Percentiles rank a stretch among this genome's conserved stretches.
Evolutionary conservation across 1,284 basidiomycete genomes (phyloP).

Genomic region (Rhodotorula sp.): DNA sequence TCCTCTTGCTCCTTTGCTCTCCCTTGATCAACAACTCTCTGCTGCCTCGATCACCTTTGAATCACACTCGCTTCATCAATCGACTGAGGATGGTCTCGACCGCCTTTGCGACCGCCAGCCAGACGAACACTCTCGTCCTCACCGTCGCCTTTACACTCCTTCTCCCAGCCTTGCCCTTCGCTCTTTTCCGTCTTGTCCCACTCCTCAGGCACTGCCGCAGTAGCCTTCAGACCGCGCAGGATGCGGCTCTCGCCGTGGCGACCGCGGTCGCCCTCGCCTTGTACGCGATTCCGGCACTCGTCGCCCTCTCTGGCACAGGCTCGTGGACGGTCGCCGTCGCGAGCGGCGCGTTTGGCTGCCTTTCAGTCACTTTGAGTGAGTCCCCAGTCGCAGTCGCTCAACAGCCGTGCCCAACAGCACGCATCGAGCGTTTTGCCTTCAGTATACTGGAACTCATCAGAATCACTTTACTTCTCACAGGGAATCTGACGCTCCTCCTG

Average conservation of each 20-base stretch:
- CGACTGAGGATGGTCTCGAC: not conserved
- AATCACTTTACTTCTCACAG: too few species aligned
- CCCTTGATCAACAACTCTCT: too few species aligned
- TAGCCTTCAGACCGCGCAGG: not conserved
- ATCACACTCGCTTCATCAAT: not conserved
- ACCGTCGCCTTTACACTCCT: constrained; percentile 7
- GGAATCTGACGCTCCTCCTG: too few species aligned
- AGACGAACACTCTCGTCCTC: constrained; percentile 2
- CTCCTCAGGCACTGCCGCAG: not conserved
- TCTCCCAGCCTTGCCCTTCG: constrained; percentile 4
- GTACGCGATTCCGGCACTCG: not conserved
- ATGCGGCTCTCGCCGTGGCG: not conserved
- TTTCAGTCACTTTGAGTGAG: not conserved
- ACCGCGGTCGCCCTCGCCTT: not conserved
- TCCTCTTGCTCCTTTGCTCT: too few species aligned
- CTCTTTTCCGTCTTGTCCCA: not conserved
- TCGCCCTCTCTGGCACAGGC: constrained; percentile 8
- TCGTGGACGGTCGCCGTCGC: not conserved
- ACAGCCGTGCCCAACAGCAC: too few species aligned
- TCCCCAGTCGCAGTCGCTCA: too few species aligned
- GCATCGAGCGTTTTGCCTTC: too few species aligned
- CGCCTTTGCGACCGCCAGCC: not conserved
- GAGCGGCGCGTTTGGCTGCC: constrained; percentile 2
- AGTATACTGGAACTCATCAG: too few species aligned
- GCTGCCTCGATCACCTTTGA: too few species aligned